Evolutionary conservation across 1,139 yeast genomes (phyloP), one percentile per base, ranked within the genome.

Genomic region (Saccharomycopsis hybrid): DNA sequence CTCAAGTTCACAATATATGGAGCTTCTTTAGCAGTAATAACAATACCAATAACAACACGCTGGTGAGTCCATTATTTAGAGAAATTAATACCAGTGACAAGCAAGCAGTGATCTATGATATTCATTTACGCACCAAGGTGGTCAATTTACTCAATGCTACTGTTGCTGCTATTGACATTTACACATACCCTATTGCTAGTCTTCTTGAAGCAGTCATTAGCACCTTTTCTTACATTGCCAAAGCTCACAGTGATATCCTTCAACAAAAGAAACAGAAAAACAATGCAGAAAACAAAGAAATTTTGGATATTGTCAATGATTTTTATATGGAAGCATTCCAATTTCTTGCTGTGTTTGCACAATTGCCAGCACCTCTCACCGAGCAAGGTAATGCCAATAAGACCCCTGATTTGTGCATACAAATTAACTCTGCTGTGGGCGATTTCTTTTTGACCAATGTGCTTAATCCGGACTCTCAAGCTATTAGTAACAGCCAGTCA

Each of bases 111-210:
- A 43, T 42, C 9, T 49, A 46, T 39, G 25, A 44, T 24, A 13
- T 49, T 28, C 48, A 46, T 25, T 25, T 36, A 11, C 38, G 30
- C 7, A 37, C 42, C 25, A 49, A 49, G 32, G 31, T 27, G 18
- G 29, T 49, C 24, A 36, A 35, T 8, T 49, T 49, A 30, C 30
- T 49, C 9, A 49, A 49, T 43, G 49, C 46, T 29, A 35, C 52
- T 3, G 25, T 41, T 37, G 36, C 25, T 11, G 30, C 35, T 25
- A n/a, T 8, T 29, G 33, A 11, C 13, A n/a, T 18, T 18, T 18
- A 18, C 18, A 18, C 18, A 18, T 18, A 18, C 18, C 18, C 18
- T 18, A 18, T 18, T 18, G 18, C 18, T 18, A 18, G 18, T 18
- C 18, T 18, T 18, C 18, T 18, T 18, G 18, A 18, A 18, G 18